phyloP scores from a whole-genome alignment of 1,139 yeast genomes.

The Saccharomyces pastorianus region DNA sequence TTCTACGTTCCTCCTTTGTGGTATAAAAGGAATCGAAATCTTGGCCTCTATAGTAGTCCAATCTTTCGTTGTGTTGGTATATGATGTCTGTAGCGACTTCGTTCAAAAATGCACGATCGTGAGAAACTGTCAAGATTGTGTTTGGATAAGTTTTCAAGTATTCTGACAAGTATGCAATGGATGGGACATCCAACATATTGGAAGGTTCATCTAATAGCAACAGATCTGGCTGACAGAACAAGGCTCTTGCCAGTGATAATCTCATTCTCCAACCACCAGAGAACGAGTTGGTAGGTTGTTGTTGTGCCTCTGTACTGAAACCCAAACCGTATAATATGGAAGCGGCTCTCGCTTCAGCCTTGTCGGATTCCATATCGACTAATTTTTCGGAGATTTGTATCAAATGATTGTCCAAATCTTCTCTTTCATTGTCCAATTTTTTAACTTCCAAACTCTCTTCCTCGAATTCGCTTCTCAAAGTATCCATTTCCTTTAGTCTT shows the following conservation, averaged over 20 bases:
- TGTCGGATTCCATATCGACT: conserved; percentile 89
- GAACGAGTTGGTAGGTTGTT: conserved; percentile 74
- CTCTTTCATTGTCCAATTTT: conserved; percentile 81
- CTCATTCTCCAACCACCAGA: conserved; percentile 99
- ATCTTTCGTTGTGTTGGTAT: conserved; percentile 92
- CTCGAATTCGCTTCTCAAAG: conserved; percentile 59
- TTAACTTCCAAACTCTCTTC: conserved; percentile 73
- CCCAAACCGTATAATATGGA: conserved; percentile 88
- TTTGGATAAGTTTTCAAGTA: conserved; percentile 85
- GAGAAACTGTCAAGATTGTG: conserved; percentile 91
- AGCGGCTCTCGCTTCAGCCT: conserved; percentile 96
- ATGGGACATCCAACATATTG: conserved; percentile 99
- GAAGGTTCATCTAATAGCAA: conserved; percentile 95
- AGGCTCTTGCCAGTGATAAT: conserved; percentile 89
- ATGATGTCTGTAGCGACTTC: conserved; percentile 98
- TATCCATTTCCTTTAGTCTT: conserved; percentile 67
- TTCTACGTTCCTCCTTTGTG: conserved; percentile 90
- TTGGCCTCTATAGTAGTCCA: conserved; percentile 92
- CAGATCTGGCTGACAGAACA: conserved; percentile 93
- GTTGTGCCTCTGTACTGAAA: conserved; percentile 81
- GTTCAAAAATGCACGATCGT: conserved; percentile 91
- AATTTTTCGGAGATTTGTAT: conserved; percentile 75
- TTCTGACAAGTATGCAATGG: conserved; percentile 84
- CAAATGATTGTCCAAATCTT: conserved; percentile 71
- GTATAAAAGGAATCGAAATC: conserved; percentile 88